Percentiles rank a stretch among this genome's conserved stretches.
Evolutionary conservation across 805 yeast genomes (phyloP).

Genomic region (Saccharomycopsis olivae): DNA sequence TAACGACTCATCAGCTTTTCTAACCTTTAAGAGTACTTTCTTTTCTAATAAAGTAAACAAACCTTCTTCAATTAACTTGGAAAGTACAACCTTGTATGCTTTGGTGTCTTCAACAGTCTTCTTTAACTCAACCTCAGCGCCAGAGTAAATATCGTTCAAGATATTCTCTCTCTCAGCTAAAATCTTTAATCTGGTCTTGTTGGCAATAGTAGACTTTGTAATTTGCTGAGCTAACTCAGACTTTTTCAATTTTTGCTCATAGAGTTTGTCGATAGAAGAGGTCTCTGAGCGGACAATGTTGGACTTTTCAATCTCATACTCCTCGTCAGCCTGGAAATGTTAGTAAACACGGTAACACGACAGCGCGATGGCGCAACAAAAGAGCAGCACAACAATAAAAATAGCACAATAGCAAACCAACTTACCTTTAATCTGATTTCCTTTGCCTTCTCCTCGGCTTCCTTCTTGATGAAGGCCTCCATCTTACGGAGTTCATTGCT

Average conservation of each 20-base stretch:
- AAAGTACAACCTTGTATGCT: conserved; percentile 56
- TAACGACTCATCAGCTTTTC: conserved; percentile 49
- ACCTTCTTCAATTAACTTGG: conserved; percentile 72
- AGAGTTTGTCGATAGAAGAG: conserved; percentile 72
- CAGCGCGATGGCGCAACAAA: neutral
- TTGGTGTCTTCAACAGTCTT: conserved; percentile 41
- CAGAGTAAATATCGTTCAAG: conserved; percentile 61
- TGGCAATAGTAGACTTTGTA: conserved; percentile 87
- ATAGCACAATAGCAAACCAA: neutral
- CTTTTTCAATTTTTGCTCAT: conserved; percentile 79
- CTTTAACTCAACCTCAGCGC: conserved; percentile 54
- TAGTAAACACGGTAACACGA: neutral
- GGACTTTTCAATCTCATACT: conserved; percentile 96
- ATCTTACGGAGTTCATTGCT: conserved; percentile 92
- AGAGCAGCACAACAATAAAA: neutral
- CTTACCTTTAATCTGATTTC: conserved; percentile 75
- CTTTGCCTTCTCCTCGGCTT: conserved; percentile 97
- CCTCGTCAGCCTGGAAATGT: conserved; percentile 69
- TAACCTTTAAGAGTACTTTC: conserved; percentile 51
- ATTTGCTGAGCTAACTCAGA: conserved; percentile 91
- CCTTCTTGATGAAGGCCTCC: conserved; percentile 98
- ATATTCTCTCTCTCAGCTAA: conserved; percentile 79
- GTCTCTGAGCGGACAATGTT: conserved; percentile 88
- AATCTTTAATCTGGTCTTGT: conserved; percentile 88
- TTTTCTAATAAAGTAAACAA: conserved; percentile 66